A percentile compares a stretch with the other conserved stretches of the same genome.
phyloP scores from a whole-genome alignment of 2,329 filamentous ascomycete genomes.

The Mariannaea elegans region DNA sequence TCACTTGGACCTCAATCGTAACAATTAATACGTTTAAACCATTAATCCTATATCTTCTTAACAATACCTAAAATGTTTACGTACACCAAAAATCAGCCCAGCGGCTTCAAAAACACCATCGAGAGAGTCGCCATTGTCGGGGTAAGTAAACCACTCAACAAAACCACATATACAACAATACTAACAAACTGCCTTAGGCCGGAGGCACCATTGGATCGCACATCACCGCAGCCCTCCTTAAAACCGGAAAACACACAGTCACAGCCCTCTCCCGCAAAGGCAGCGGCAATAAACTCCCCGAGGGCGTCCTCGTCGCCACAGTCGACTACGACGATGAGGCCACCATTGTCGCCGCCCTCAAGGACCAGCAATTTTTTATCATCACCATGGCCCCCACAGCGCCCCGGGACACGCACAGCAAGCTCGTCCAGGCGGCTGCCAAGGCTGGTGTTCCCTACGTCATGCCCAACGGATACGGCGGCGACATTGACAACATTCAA shows the following conservation, averaged over 20 bases:
- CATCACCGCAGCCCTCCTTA: conserved; percentile 54
- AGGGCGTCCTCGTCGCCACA: conserved; percentile 50
- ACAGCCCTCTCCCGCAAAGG: conserved; percentile 61
- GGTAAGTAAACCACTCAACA: conserved; percentile 42
- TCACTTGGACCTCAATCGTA: conserved; percentile 1
- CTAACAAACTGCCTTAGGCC: conserved; percentile 12
- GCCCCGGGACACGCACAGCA: conserved; percentile 52
- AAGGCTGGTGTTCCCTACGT: conserved; percentile 61
- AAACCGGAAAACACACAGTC: conserved; percentile 59
- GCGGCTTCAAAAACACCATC: conserved; percentile 44
- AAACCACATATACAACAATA: not conserved
- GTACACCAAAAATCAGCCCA: conserved; percentile 38
- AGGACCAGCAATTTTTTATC: conserved; percentile 62
- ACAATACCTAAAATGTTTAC: conserved; percentile 13
- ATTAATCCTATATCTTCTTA: not conserved
- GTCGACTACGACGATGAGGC: conserved; percentile 55
- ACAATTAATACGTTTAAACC: not conserved
- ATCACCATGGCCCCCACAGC: conserved; percentile 57
- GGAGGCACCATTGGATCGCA: conserved; percentile 27
- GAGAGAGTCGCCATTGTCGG: conserved; percentile 54
- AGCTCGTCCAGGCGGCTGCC: conserved; percentile 58
- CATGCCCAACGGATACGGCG: conserved; percentile 58
- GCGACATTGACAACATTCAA: conserved; percentile 42
- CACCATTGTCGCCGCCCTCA: conserved; percentile 57
- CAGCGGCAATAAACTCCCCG: conserved; percentile 53